Percentiles rank a stretch among this genome's conserved stretches.
These are phyloP conservation scores for Vanrija sp. DNA, from an alignment of 1,284 basidiomycete genomes.

Conservation along the genomic window DNA sequence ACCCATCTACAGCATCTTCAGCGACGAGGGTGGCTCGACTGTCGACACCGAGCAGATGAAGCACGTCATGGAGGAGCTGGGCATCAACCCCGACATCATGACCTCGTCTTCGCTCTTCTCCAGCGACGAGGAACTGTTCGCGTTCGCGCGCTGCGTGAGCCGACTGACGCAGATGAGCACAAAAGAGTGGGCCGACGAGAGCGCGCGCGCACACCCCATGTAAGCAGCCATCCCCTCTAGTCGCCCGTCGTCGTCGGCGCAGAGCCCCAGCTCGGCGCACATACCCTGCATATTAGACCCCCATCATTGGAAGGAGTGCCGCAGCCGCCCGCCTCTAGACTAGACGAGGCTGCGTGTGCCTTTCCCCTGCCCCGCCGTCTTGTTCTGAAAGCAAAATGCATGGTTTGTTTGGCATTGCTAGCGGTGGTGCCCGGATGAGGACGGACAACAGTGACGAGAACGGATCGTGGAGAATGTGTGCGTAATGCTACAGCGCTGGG, in stretches of 20 bases:
- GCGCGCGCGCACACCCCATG: slow-evolving; percentile 7
- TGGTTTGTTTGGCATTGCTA: background rate
- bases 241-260: too few relatives aligned
- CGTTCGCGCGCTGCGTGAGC: slow-evolving; percentile 88
- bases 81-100: slow-evolving; percentile 68
- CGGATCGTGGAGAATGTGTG: too few relatives aligned
- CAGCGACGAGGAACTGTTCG: slow-evolving; percentile 90
- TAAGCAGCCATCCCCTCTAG: too few relatives aligned
- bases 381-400: background rate
- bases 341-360: background rate
- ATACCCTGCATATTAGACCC: slow-evolving; percentile 7
- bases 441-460: too few relatives aligned
- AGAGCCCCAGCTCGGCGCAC: background rate
- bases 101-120: slow-evolving; percentile 82
- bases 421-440: too few relatives aligned
- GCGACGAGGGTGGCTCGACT: slow-evolving; percentile 57
- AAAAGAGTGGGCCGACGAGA: slow-evolving; percentile 24
- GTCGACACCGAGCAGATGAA: slow-evolving; percentile 62
- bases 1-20: slow-evolving; percentile 81
- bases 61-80: slow-evolving; percentile 52
- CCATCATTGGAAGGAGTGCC: background rate
- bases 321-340: too few relatives aligned
- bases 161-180: slow-evolving; percentile 79
- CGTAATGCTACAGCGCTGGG: too few relatives aligned
- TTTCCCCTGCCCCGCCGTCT: too few relatives aligned